phyloP scores from a whole-genome alignment of 495 filamentous ascomycete genomes.

The Trichoderma asperelloides region DNA sequence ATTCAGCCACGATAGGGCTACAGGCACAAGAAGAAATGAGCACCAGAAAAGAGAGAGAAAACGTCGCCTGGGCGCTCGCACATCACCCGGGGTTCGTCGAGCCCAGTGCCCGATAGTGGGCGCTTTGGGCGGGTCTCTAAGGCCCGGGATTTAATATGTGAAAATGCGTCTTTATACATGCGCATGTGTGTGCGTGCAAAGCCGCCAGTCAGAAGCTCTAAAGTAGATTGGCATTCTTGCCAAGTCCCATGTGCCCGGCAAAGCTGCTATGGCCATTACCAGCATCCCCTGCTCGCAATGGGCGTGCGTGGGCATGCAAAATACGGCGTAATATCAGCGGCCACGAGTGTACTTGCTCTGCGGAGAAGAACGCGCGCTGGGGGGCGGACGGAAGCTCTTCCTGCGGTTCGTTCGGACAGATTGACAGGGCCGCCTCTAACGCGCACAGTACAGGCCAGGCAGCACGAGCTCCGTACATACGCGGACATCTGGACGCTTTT shows the following conservation, averaged over 20 bases:
- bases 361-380: background rate
- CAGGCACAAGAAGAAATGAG: background rate
- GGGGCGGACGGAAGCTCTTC: background rate
- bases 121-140: background rate
- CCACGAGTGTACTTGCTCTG: background rate
- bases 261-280: background rate
- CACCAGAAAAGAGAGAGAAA: background rate
- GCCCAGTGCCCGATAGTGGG: constrained; percentile 3
- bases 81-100: background rate
- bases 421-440: constrained; percentile 1
- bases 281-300: background rate
- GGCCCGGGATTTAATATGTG: constrained; percentile 2
- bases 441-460: background rate
- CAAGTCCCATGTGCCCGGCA: background rate
- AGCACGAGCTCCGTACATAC: background rate
- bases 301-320: background rate
- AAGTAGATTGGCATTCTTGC: background rate
- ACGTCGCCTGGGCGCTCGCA: background rate
- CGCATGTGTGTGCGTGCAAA: background rate
- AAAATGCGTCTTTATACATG: background rate
- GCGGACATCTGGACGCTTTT: background rate
- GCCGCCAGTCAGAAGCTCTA: background rate
- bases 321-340: background rate
- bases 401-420: constrained; percentile 8
- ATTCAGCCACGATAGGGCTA: constrained; percentile 1